These are phyloP conservation scores for Metschnikowia dekortorum DNA, from an alignment of 805 yeast species.

Conservation along the genomic window DNA sequence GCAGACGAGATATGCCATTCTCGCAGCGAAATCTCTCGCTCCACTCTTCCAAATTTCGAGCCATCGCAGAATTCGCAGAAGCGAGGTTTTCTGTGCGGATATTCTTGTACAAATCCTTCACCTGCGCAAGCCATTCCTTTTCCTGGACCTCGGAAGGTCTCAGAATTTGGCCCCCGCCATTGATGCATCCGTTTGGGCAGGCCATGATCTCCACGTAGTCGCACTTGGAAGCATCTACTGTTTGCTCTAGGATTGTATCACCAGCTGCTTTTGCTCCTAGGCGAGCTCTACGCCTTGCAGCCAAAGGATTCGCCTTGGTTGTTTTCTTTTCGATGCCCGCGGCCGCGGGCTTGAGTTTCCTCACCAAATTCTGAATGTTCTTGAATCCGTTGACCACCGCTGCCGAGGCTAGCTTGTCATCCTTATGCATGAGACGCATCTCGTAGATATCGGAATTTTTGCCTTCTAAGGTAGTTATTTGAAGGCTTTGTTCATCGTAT, in stretches of 20 bases:
- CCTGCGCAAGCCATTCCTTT: constrained; percentile 44
- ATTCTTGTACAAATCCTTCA: constrained; percentile 29
- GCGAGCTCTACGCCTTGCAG: constrained; percentile 43
- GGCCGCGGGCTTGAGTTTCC: constrained; percentile 59
- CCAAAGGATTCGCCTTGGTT: constrained; percentile 31
- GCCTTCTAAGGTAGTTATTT: constrained; percentile 48
- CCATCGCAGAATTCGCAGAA: constrained; percentile 4
- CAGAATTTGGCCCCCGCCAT: constrained; percentile 90
- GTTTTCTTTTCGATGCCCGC: constrained; percentile 13
- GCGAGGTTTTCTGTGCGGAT: constrained; percentile 18
- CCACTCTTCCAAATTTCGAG: constrained; percentile 28
- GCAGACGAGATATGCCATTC: constrained; percentile 26
- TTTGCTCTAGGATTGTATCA: constrained; percentile 15
- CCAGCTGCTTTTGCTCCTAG: constrained; percentile 14
- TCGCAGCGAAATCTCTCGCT: constrained; percentile 26
- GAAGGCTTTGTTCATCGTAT: constrained; percentile 18
- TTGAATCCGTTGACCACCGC: constrained; percentile 84
- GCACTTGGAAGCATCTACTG: constrained; percentile 60
- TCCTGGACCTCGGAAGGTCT: constrained; percentile 35
- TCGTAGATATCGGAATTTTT: constrained; percentile 77
- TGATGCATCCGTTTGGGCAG: constrained; percentile 95
- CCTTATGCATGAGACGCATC: constrained; percentile 46
- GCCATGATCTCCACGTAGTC: constrained; percentile 96
- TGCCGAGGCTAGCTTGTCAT: constrained; percentile 43
- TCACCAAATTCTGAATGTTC: constrained; percentile 88